These are phyloP conservation scores for Diversispora epigaea DNA, from an alignment of 192 early-diverging fungal species.

Conservation along the genomic window DNA sequence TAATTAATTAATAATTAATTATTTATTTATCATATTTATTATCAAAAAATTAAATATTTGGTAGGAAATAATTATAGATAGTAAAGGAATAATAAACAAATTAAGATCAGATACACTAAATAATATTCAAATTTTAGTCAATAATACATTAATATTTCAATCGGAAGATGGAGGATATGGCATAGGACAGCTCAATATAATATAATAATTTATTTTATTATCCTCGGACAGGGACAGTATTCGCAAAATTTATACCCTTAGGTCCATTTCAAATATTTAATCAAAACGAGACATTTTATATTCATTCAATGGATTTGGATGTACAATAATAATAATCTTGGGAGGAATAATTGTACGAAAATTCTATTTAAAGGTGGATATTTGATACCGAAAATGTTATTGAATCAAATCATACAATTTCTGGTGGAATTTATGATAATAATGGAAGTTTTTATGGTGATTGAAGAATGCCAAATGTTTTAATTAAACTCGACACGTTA, in stretches of 20 bases:
- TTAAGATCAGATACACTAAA: neutral
- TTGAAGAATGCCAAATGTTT: neutral
- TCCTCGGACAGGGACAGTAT: neutral
- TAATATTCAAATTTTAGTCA: neutral
- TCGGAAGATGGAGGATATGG: slow-evolving; percentile 7
- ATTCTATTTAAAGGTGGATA: slow-evolving; percentile 6
- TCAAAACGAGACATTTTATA: neutral
- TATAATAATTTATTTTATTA: neutral
- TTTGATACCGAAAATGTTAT: neutral
- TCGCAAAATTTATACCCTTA: neutral
- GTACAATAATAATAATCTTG: neutral
- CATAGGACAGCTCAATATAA: neutral
- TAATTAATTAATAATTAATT: neutral
- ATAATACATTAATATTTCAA: neutral
- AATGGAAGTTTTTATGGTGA: neutral
- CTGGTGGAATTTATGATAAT: neutral
- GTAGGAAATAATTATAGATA: too few species aligned
- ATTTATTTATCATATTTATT: too few species aligned
- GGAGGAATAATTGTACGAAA: neutral
- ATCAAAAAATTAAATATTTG: too few species aligned
- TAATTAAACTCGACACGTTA: neutral
- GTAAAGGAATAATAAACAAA: neutral
- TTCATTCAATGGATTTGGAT: neutral
- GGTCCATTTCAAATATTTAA: slow-evolving; percentile 13
- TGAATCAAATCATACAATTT: neutral